Conservation (phyloP, 1,139 yeast species). For the Sugiyamaella castrensis region DNA sequence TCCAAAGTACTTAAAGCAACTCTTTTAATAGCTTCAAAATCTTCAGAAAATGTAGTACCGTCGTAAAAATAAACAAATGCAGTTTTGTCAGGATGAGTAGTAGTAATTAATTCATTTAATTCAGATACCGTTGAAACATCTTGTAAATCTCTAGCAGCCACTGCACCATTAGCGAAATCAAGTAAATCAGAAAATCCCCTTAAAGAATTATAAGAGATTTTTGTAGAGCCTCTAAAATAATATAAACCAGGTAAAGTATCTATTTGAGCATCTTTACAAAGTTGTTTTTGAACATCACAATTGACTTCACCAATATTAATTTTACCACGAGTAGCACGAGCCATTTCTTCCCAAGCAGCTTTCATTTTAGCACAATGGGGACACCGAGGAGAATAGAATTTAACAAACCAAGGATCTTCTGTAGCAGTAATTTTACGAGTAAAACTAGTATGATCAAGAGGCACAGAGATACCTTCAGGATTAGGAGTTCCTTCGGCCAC, state of each 20-base stretch:
- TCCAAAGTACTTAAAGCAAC: conserved; percentile 36
- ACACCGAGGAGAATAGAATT: conserved; percentile 42
- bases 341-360: conserved; percentile 40
- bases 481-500: conserved; percentile 23
- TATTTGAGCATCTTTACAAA: conserved; percentile 37
- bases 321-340: conserved; percentile 32
- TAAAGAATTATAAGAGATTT: conserved; percentile 36
- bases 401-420: conserved; percentile 40
- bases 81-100: conserved; percentile 16
- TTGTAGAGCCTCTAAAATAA: conserved; percentile 34
- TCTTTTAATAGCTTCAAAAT: conserved; percentile 39
- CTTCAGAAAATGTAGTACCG: conserved; percentile 39
- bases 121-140: conserved; percentile 29
- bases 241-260: conserved; percentile 35
- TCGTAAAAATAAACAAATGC: conserved; percentile 42
- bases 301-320: conserved; percentile 43
- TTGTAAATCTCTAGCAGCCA: conserved; percentile 29
- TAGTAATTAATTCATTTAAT: conserved; percentile 24
- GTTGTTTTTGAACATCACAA: conserved; percentile 36
- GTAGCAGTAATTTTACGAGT: conserved; percentile 25
- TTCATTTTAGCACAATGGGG: conserved; percentile 39
- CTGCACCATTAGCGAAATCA: conserved; percentile 35
- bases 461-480: conserved; percentile 27
- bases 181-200: conserved; percentile 36
- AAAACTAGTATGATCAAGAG: conserved; percentile 25